phyloP scores from a whole-genome alignment of 129 eudicot species.

The Helianthus annuus region HanXRQr2.0-SUNRISE NC_035442.2:142106313-142106812 shows the following conservation, averaged over 20 bases:
- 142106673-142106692: too few species aligned
- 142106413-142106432: constrained; percentile 94
- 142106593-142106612: too few species aligned
- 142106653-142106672: too few species aligned
- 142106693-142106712: background rate
- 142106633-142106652: too few species aligned
- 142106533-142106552: too few species aligned
- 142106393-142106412: constrained; percentile 99
- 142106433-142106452: constrained; percentile 57
- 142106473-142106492: background rate
- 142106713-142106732: constrained; percentile 64
- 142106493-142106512: background rate
- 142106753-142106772: constrained; percentile 79
- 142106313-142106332: background rate
- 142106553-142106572: too few species aligned
- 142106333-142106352: background rate
- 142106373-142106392: constrained; percentile 21
- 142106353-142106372: background rate
- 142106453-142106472: background rate
- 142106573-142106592: too few species aligned
- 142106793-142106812: constrained; percentile 54
- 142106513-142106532: too few species aligned
- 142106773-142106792: constrained; percentile 71
- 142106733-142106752: constrained; percentile 73
- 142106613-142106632: too few species aligned